These are phyloP conservation scores for Botrytis fabae DNA, from an alignment of 2,329 filamentous ascomycete genomes.

Conservation along the genomic window DNA sequence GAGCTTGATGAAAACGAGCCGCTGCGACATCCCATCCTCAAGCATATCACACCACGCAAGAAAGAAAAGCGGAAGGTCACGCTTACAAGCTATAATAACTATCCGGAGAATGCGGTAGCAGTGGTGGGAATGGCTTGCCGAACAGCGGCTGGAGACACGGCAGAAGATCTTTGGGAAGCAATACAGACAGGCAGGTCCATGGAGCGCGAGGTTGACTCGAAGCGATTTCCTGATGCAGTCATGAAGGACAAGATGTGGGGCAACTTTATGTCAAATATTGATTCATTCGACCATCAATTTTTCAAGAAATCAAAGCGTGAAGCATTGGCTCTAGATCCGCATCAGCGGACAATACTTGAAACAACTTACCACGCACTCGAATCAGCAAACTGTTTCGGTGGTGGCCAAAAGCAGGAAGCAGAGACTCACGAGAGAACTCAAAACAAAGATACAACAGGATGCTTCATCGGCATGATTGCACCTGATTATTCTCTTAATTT, in stretches of 20 bases:
- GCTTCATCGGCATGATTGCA: slow-evolving; percentile 23
- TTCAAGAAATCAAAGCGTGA: slow-evolving; percentile 25
- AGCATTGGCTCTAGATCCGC: slow-evolving; percentile 30
- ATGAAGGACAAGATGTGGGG: slow-evolving; percentile 20
- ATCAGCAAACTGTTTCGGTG: slow-evolving; percentile 10
- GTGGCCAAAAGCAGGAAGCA: not conserved
- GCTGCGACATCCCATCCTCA: not conserved
- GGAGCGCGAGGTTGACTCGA: slow-evolving; percentile 57
- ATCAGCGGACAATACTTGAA: slow-evolving; percentile 24
- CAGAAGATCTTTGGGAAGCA: slow-evolving; percentile 70
- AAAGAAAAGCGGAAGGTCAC: not conserved
- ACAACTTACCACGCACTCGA: slow-evolving; percentile 26
- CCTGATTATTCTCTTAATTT: slow-evolving; percentile 24
- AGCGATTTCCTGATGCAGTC: slow-evolving; percentile 66
- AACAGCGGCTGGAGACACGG: slow-evolving; percentile 39
- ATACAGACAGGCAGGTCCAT: slow-evolving; percentile 72
- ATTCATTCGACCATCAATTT: slow-evolving; percentile 27
- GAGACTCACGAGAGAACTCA: not conserved
- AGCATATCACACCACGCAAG: not conserved
- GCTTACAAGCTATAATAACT: not conserved
- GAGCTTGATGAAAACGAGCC: not conserved
- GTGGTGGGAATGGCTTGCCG: slow-evolving; percentile 42
- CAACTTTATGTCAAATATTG: slow-evolving; percentile 21
- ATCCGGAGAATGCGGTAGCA: slow-evolving; percentile 33
- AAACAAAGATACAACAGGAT: slow-evolving; percentile 20